Evolutionary conservation across 139 green algal species (phyloP), one percentile per base, ranked within the genome.

Genomic region (Ettlia oleoabundans): DNA sequence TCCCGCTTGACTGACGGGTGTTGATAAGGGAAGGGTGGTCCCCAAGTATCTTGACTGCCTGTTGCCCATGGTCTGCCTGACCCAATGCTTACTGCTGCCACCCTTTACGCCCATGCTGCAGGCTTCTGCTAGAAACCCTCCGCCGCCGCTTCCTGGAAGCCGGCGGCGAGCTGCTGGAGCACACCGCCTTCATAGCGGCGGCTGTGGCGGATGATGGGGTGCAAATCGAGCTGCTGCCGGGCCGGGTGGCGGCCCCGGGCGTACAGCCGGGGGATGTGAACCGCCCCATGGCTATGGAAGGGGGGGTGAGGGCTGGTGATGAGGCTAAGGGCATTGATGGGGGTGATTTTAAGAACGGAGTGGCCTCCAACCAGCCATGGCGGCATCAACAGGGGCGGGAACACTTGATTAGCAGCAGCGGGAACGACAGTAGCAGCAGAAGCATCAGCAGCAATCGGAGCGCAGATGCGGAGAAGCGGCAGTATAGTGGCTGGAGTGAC

Each of bases 141-240:
- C n/a, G 33, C 52, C 38, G 47, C 0, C 53, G 78, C 30, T 96
- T 95, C 76, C 40, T 88, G 42, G 86, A 63, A 2, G 78, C 76
- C 0, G 92, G 92, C 8, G 92, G 92, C 24, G 40, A 76, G 1
- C 68, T 95, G 1, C 43, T 84, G 24, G 92, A 96, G 86, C 80
- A 89, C 28, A 88, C 84, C 7, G 71, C 81, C 10, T 94, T 96
- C 75, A 87, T 80, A 15, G 33, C 8, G 0, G 90, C 88, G 5
- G 81, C 84, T 15, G 85, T 93, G 26, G 82, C 72, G 32, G 76
- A 85, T 18, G 88, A 94, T 62, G 87, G 91, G 8, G 83, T 92
- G 1, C 43, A 64, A 7, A 58, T 91, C 30, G 84, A 62, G 35
- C 42, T 91, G 4, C 43, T 51, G 26, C 62, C 65, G 30, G 83